A percentile compares a stretch with the other conserved stretches of the same genome.
Conservation (phyloP, 2,329 filamentous ascomycete genomes). For the Lasiodiplodia theobromae region DNA sequence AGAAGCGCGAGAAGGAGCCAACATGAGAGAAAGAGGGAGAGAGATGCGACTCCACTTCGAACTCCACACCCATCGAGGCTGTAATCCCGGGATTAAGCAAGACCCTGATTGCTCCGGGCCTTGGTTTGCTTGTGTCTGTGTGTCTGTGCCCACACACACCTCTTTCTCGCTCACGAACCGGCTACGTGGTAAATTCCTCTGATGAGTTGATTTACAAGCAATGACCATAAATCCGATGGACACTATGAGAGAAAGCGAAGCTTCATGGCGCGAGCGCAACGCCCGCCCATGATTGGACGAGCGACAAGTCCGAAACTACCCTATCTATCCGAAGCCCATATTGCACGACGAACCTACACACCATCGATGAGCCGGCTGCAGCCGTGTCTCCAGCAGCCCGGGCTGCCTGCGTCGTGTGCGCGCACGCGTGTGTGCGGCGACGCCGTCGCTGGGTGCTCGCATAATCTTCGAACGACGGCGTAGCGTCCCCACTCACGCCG, state of each 20-base stretch:
- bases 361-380: no score
- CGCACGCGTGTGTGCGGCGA: neutral
- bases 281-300: neutral
- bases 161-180: neutral
- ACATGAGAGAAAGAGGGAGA: neutral
- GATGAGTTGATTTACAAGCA: neutral
- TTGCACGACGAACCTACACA: no score
- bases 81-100: slow-evolving; percentile 10
- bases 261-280: neutral
- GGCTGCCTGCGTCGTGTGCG: neutral
- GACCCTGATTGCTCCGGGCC: slow-evolving; percentile 24
- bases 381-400: neutral
- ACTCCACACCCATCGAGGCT: neutral
- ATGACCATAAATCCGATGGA: neutral
- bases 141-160: neutral
- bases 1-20: neutral
- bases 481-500: neutral
- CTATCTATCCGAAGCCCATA: neutral
- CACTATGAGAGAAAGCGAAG: neutral
- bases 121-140: neutral
- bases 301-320: neutral
- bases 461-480: neutral
- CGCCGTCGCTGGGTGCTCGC: neutral
- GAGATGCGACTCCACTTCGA: neutral
- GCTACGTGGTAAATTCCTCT: neutral